phyloP scores from a whole-genome alignment of 2,329 filamentous ascomycete genomes.

The Hymenoscyphus scutula region DNA sequence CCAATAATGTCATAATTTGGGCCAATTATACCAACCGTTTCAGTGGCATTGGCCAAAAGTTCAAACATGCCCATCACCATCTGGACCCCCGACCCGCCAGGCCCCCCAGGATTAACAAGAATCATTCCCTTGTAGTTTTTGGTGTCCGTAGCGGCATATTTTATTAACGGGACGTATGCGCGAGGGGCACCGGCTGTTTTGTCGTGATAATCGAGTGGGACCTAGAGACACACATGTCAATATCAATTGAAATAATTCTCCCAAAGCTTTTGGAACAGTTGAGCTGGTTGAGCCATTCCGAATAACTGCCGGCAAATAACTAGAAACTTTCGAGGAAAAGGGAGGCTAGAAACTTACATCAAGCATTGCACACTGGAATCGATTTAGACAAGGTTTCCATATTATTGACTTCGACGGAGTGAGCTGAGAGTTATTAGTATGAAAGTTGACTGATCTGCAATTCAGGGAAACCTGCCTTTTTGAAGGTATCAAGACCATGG shows the following conservation, averaged over 20 bases:
- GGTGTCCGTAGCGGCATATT: slow-evolving; percentile 14
- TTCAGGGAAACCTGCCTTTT: not conserved
- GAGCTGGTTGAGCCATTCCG: not conserved
- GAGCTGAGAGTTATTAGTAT: not conserved
- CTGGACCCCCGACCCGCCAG: slow-evolving; percentile 21
- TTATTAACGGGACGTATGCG: slow-evolving; percentile 20
- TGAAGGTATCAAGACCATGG: not conserved
- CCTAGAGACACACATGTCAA: slow-evolving; percentile 14
- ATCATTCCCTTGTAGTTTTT: slow-evolving; percentile 22
- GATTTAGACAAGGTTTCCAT: not conserved
- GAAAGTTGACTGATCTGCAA: not conserved
- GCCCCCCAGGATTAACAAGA: slow-evolving; percentile 25
- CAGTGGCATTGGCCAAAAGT: slow-evolving; percentile 35
- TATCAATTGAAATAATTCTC: not conserved
- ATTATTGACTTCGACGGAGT: not conserved
- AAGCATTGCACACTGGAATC: slow-evolving; percentile 1
- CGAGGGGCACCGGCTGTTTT: slow-evolving; percentile 5
- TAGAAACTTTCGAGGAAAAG: not conserved
- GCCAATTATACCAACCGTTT: slow-evolving; percentile 39
- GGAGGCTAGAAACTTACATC: not conserved
- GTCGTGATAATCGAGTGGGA: slow-evolving; percentile 22
- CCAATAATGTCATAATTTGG: slow-evolving; percentile 49
- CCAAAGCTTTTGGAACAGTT: not conserved
- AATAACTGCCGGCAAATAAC: too few species aligned
- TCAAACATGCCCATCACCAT: too few species aligned